Evolutionary conservation across 2,329 filamentous ascomycete genomes (phyloP).

Genomic region (Sclerotinia subarctica): DNA sequence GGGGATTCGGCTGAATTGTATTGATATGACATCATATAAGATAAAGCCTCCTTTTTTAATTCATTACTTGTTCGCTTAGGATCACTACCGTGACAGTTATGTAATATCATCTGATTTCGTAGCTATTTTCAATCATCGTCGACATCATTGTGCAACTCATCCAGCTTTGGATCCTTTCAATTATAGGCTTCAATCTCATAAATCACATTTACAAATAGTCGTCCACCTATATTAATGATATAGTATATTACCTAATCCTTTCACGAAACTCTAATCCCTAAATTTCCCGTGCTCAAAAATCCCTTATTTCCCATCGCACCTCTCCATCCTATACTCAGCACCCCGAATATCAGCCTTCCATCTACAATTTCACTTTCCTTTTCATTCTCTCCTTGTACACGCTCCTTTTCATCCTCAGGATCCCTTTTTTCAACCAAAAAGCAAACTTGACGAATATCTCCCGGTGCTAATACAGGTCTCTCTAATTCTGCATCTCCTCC

Average conservation of each 20-base stretch:
- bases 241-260: neutral
- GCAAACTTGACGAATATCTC: slow-evolving; percentile 64
- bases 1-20: neutral
- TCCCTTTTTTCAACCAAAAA: slow-evolving; percentile 51
- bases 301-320: slow-evolving; percentile 87
- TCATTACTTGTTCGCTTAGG: neutral
- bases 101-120: neutral
- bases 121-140: neutral
- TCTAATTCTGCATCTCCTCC: slow-evolving; percentile 42
- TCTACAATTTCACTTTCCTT: slow-evolving; percentile 45
- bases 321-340: slow-evolving; percentile 83
- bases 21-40: neutral
- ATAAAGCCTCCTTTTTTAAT: neutral
- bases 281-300: slow-evolving; percentile 80
- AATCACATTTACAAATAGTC: neutral
- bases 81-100: neutral
- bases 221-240: neutral
- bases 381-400: slow-evolving; percentile 31
- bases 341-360: slow-evolving; percentile 67
- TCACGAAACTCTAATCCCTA: slow-evolving; percentile 50
- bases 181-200: neutral
- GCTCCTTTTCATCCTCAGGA: slow-evolving; percentile 37
- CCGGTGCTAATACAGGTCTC: slow-evolving; percentile 59
- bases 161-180: neutral
- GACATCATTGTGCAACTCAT: neutral